Base-by-base conservation (phyloP, 179 eudicot genomes). In the Silene vulgaris region DNA sequence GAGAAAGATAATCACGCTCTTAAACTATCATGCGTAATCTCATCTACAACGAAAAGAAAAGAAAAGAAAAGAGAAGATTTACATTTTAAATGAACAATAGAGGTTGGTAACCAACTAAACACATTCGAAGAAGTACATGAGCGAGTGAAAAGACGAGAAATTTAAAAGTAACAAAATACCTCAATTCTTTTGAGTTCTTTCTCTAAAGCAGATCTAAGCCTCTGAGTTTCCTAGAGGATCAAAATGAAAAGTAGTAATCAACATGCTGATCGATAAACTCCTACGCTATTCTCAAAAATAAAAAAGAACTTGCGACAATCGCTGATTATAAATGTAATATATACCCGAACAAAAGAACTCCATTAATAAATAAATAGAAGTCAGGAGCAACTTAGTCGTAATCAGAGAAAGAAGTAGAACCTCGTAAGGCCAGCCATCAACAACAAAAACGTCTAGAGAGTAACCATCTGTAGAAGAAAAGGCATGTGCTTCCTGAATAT, bases 401-500 rank as follows among this genome's bases (percentile, higher is more conserved):
- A 61, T 23, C 8, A 17, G 72, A 52, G 61, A 69, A n/a, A 19
- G 48, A 64, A 69, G 76, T n/a, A 71, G 60, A 85, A 91, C 97
- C 97, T 91, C 97, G 72, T 79, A 78, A 50, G 87, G 87, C 93
- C 93, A 88, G 73, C 89, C 93, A 83, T 85, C 87, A 59, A 89
- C 91, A 63, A 89, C 91, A 82, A 89, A 89, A 72, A 86, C 91
- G 78, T 89, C 93, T 57, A 89, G 82, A 20, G 93, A 89, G 85
- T 75, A 89, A 59, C 93, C 93, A 82, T 88, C 91, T 69, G 79
- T 74, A 64, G 93, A 85, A 56, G 93, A 89, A 77, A 88, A 89
- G 21, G 88, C 93, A 82, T 89, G 93, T 65, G 93, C 93, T 80
- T 89, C 93, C 81, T 89, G 88, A 79, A 89, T 89, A 81, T 89